Evolutionary conservation across 441 rosid species (phyloP), one percentile per base, ranked within the genome.

Genomic region (Corymbia calophylla): DNA sequence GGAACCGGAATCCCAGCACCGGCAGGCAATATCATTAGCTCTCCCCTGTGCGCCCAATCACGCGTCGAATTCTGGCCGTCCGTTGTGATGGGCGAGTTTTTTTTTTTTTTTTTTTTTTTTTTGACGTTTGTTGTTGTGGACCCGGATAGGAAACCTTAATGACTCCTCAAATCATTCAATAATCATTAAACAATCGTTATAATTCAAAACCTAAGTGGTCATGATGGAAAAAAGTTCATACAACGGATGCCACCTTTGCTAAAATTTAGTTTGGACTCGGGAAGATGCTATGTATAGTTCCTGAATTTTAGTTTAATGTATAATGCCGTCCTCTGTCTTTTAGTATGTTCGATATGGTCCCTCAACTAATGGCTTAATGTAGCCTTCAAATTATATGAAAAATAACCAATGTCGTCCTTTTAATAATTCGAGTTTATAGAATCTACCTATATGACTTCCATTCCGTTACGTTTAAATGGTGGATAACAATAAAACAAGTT

Each of bases 281-380:
- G n/a, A 11, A 4, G 64, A 58, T 25, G 64, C 64, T 25, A 10
- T 6, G 1, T 23, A 58, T 10, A 25, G n/a, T 58, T 25, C 5
- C 6, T 25, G 10, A 58, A 23, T 58, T 58, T 58, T 25, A 3
- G 25, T 58, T 4, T 9, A 6, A 11, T 58, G 8, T 3, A 13
- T 58, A 58, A 2, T 25, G 14, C 25, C 0, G 3, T 4, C 6
- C 10, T 58, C 25, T 58, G 17, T 9, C 64, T 58, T 1, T 1
- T 25, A 58, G 1, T 58, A 5, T 11, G 5, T 58, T 58, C 3
- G 1, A 58, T 25, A 2, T 0, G 1, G 14, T 58, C 25, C 62
- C 1, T 25, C 0, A 58, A 58, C n/a, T 2, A 10, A 58, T 5
- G 14, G 2, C 13, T 58, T 58, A 2, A 58, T 58, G 0, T 25